phyloP scores from a whole-genome alignment of 192 early-diverging fungal genomes.

The Coemansia pectinata region DNA sequence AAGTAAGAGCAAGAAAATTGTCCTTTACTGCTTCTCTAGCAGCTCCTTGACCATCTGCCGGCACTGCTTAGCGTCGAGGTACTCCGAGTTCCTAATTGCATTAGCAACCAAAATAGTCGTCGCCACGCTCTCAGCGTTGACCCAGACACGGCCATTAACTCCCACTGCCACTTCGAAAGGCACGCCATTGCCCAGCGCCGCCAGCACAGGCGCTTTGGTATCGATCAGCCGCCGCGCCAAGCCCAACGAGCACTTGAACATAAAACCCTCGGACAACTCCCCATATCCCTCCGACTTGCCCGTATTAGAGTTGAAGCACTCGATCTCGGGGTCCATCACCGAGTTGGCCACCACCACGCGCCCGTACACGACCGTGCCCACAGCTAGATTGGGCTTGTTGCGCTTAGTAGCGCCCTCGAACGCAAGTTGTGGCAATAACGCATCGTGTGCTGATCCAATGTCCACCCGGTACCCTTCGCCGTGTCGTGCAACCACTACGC shows the following conservation, averaged over 20 bases:
- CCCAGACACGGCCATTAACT: conserved; percentile 94
- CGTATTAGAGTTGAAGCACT: conserved; percentile 81
- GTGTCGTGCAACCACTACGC: conserved; percentile 66
- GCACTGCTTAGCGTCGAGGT: conserved; percentile 60
- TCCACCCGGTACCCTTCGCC: conserved; percentile 87
- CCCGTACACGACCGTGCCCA: conserved; percentile 81
- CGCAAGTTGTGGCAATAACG: conserved; percentile 73
- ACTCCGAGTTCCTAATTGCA: conserved; percentile 74
- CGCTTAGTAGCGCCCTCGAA: conserved; percentile 95
- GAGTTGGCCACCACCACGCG: conserved; percentile 84
- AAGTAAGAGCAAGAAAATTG: background rate
- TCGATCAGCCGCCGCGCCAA: conserved; percentile 63
- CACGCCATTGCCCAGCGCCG: conserved; percentile 66
- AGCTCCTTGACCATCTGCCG: conserved; percentile 57
- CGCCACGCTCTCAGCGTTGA: conserved; percentile 65
- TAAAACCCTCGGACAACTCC: conserved; percentile 78
- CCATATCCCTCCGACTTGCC: conserved; percentile 90
- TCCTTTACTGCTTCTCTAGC: conserved; percentile 26
- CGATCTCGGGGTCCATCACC: conserved; percentile 97
- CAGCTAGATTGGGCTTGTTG: conserved; percentile 80
- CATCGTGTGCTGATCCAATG: conserved; percentile 89
- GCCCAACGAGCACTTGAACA: conserved; percentile 81
- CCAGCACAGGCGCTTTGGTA: conserved; percentile 69
- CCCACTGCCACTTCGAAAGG: conserved; percentile 91
- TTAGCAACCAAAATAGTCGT: conserved; percentile 70